Percentiles rank a stretch among this genome's conserved stretches.
Conservation (phyloP, 2,329 filamentous ascomycete species). For the Trichoderma cornu-damae region DNA sequence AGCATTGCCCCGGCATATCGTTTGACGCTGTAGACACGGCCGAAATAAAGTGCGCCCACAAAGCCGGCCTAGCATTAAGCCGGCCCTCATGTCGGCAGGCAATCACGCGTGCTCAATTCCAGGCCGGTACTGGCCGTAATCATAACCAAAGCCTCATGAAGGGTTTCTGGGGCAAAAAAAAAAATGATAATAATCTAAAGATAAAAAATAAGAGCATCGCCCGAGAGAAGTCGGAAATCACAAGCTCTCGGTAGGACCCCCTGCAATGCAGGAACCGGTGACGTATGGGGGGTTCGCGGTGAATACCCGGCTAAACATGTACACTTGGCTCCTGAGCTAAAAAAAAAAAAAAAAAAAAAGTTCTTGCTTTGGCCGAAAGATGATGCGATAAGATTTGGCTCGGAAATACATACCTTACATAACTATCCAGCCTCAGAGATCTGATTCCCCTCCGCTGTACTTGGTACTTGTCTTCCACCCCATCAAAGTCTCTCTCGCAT, state of each 20-base stretch:
- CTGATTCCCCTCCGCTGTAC: not conserved
- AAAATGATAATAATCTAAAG: no score
- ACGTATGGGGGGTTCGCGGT: constrained; percentile 24
- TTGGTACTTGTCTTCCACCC: constrained; percentile 1
- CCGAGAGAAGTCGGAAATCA: constrained; percentile 3
- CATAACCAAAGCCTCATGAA: constrained; percentile 9
- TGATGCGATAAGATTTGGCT: constrained; percentile 21
- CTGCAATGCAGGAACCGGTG: constrained; percentile 18
- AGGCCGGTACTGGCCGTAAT: not conserved
- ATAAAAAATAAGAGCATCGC: not conserved
- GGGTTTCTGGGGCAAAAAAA: not conserved
- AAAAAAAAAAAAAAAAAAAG: constrained; percentile 9
- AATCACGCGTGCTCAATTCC: constrained; percentile 13
- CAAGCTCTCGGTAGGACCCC: constrained; percentile 6
- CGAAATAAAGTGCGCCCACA: constrained; percentile 38
- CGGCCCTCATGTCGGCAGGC: constrained; percentile 43
- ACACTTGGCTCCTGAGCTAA: not conserved
- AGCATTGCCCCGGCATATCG: constrained; percentile 22
- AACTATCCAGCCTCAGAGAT: constrained; percentile 4
- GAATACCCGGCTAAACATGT: constrained; percentile 29
- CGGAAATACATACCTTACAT: no score
- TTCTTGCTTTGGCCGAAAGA: constrained; percentile 1
- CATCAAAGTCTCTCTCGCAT: not conserved
- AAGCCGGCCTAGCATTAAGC: constrained; percentile 40
- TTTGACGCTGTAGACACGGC: constrained; percentile 23